These are phyloP conservation scores for Stygiomarasmius scandens DNA, from an alignment of 1,284 basidiomycete species.

Conservation along the genomic window DNA sequence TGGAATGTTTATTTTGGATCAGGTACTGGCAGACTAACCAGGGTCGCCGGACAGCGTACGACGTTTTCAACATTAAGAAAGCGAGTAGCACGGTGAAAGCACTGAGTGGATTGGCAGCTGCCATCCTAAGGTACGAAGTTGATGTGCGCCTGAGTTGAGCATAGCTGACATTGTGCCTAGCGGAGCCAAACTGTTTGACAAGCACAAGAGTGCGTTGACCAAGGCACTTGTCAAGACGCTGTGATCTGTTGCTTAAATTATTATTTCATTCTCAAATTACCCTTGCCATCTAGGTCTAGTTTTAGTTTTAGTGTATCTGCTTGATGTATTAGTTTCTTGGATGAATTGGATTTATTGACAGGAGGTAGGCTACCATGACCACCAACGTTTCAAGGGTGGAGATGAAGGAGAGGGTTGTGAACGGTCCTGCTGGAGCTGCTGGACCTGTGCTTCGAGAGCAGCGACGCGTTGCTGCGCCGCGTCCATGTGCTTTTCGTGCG, in stretches of 20 bases:
- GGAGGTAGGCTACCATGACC: constrained; percentile 11
- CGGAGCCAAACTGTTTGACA: constrained; percentile 70
- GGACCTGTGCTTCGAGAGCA: constrained; percentile 63
- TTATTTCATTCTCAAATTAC: no score
- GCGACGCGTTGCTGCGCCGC: constrained; percentile 55
- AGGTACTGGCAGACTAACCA: no score
- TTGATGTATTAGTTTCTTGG: neutral
- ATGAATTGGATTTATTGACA: no score
- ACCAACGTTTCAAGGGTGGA: neutral
- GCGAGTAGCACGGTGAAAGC: constrained; percentile 65
- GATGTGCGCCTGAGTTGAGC: constrained; percentile 6
- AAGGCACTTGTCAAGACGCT: constrained; percentile 39
- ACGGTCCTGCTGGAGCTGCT: constrained; percentile 24
- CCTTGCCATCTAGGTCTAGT: neutral
- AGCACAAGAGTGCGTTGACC: constrained; percentile 60
- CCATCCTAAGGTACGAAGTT: constrained; percentile 67
- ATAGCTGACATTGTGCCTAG: constrained; percentile 36
- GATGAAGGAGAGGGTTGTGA: neutral
- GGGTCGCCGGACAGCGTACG: constrained; percentile 35
- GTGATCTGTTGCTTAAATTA: neutral
- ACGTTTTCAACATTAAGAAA: constrained; percentile 55
- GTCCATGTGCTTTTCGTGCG: constrained; percentile 71
- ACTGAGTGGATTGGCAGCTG: constrained; percentile 66
- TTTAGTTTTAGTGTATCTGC: neutral
- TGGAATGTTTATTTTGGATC: constrained; percentile 24